Percentiles rank a stretch among this genome's conserved stretches.
These are phyloP conservation scores for Russula earlei DNA, from an alignment of 768 basidiomycete species.

Conservation along the genomic window DNA sequence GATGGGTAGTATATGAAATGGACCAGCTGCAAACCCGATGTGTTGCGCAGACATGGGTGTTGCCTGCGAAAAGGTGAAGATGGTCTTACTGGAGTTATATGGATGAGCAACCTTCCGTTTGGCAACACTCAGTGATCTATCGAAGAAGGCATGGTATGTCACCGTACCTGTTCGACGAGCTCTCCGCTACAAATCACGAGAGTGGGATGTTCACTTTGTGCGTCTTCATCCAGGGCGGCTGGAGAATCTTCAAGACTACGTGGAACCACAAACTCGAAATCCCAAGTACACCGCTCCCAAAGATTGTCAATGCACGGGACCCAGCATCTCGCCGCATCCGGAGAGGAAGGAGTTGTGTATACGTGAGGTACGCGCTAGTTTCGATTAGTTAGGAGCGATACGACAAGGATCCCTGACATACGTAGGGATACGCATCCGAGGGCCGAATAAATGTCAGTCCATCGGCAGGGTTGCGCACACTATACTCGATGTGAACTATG, in stretches of 20 bases:
- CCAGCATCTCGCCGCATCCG: conserved; percentile 94
- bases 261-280: conserved; percentile 93
- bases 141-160: not conserved
- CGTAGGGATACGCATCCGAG: conserved; percentile 74
- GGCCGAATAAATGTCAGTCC: conserved; percentile 80
- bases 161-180: conserved; percentile 75
- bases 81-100: conserved; percentile 85
- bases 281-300: conserved; percentile 98
- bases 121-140: conserved; percentile 11
- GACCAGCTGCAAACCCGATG: conserved; percentile 91
- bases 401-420: conserved; percentile 33
- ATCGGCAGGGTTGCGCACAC: conserved; percentile 71
- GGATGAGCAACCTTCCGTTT: conserved; percentile 76
- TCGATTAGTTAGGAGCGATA: not conserved
- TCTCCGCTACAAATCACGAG: conserved; percentile 93
- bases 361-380: conserved; percentile 83
- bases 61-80: conserved; percentile 85
- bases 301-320: conserved; percentile 93
- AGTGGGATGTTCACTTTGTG: conserved; percentile 58
- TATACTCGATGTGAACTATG: conserved; percentile 68
- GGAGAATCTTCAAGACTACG: conserved; percentile 62
- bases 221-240: conserved; percentile 37
- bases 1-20: conserved; percentile 73
- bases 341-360: conserved; percentile 78
- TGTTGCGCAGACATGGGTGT: conserved; percentile 92